These are phyloP conservation scores for Phytopythium oedochilum DNA, from an alignment of 352 stramenopile genomes.

Conservation along the genomic window DNA sequence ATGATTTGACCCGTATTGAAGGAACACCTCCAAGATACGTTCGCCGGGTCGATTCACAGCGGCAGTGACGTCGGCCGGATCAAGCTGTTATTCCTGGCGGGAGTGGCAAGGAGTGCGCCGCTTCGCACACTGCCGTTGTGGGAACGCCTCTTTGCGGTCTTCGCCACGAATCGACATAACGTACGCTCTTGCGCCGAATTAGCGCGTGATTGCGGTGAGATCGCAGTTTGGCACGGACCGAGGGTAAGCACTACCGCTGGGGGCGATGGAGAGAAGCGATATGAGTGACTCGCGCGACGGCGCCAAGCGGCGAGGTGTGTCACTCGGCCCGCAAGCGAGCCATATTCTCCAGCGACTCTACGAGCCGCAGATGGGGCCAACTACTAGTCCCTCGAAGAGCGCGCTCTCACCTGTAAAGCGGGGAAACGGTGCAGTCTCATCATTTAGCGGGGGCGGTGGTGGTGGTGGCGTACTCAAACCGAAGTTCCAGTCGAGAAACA, in stretches of 20 bases:
- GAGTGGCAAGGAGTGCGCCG: background rate
- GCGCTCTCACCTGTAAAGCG: conserved; percentile 3
- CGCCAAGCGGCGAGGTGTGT: conserved; percentile 41
- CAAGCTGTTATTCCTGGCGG: background rate
- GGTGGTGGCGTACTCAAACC: conserved; percentile 28
- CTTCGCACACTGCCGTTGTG: background rate
- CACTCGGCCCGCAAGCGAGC: conserved; percentile 44
- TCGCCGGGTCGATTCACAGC: no score
- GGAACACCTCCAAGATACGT: no score
- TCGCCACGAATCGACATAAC: background rate
- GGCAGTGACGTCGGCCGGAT: no score
- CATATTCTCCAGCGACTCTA: conserved; percentile 69
- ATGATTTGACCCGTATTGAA: no score
- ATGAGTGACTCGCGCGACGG: conserved; percentile 30
- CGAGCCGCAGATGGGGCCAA: conserved; percentile 49
- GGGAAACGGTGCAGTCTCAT: background rate
- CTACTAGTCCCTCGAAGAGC: background rate
- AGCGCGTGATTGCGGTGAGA: background rate
- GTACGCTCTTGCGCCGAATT: background rate
- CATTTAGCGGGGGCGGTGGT: background rate
- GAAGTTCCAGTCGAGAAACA: conserved; percentile 34
- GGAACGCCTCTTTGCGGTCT: background rate
- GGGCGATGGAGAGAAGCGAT: background rate
- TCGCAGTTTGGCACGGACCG: background rate
- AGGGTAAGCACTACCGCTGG: no score